phyloP scores from a whole-genome alignment of 768 basidiomycete genomes.

The Dictyophora rubrovolvata region DNA sequence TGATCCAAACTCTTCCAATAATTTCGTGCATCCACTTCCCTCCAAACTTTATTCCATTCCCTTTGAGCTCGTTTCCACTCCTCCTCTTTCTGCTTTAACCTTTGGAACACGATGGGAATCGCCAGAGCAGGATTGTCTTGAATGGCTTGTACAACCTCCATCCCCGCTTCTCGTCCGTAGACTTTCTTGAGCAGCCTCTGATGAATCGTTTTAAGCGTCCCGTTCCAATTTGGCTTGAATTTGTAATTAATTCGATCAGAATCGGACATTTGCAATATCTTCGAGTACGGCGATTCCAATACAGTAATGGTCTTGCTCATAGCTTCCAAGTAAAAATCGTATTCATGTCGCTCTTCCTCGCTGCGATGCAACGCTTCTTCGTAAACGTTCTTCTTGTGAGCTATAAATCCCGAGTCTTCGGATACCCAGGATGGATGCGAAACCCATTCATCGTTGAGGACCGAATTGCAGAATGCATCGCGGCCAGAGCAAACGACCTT shows the following conservation, averaged over 20 bases:
- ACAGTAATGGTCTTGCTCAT: constrained; percentile 82
- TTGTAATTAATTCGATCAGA: constrained; percentile 79
- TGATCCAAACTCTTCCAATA: constrained; percentile 91
- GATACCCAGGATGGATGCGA: constrained; percentile 93
- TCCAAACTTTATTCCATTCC: constrained; percentile 99
- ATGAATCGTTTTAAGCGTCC: constrained; percentile 82
- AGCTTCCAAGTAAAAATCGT: constrained; percentile 97
- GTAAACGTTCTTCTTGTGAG: constrained; percentile 90
- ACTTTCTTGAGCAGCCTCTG: constrained; percentile 95
- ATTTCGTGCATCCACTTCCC: constrained; percentile 91
- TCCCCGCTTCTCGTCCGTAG: constrained; percentile 77
- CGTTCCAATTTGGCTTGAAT: constrained; percentile 81
- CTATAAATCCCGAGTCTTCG: constrained; percentile 85
- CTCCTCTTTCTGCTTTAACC: constrained; percentile 93
- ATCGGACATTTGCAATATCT: constrained; percentile 64
- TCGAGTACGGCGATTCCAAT: constrained; percentile 85
- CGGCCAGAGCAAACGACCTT: constrained; percentile 88
- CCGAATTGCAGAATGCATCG: constrained; percentile 92
- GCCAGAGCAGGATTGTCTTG: constrained; percentile 87
- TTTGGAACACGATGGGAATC: constrained; percentile 78
- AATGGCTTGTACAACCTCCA: constrained; percentile 77
- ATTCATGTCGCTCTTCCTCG: constrained; percentile 97
- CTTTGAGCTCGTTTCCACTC: constrained; percentile 97
- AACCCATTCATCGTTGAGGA: constrained; percentile 97
- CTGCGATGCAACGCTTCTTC: constrained; percentile 94